A percentile compares a stretch with the other conserved stretches of the same genome.
Evolutionary conservation across 768 basidiomycete genomes (phyloP).

Genomic region (Boletus rubropictus): DNA sequence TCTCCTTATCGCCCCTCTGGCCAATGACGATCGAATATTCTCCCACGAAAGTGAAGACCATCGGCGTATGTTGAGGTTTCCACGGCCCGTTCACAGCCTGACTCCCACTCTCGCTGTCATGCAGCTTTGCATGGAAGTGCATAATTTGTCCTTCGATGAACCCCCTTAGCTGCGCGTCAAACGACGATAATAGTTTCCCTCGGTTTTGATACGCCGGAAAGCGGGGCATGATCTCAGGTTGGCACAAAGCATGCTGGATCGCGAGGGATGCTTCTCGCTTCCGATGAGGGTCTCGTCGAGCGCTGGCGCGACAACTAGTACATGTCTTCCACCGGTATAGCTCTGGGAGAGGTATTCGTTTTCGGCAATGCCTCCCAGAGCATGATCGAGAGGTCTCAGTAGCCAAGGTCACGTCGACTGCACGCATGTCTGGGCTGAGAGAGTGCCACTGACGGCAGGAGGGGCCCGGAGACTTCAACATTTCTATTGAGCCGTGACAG

Average conservation of each 20-base stretch:
- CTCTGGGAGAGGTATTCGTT: conserved; percentile 31
- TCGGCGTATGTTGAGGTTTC: not conserved
- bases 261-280: not conserved
- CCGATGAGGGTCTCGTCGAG: conserved; percentile 7
- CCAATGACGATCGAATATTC: conserved; percentile 24
- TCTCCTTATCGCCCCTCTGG: not conserved
- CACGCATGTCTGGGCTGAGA: conserved; percentile 1
- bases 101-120: not conserved
- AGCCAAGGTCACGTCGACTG: not conserved
- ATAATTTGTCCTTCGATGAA: conserved; percentile 24
- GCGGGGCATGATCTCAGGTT: conserved; percentile 6
- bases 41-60: conserved; percentile 21
- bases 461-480: not conserved
- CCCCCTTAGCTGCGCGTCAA: conserved; percentile 12
- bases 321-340: conserved; percentile 42
- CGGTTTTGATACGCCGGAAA: conserved; percentile 21
- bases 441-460: conserved; percentile 5
- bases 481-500: not conserved
- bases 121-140: conserved; percentile 19
- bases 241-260: no score
- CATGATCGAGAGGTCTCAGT: conserved; percentile 36
- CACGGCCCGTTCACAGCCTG: not conserved
- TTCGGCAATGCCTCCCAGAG: conserved; percentile 29
- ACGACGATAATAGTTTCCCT: conserved; percentile 9
- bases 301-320: conserved; percentile 29